Conservation (phyloP, 345 rosid species). For the Rhizophora apiculata region DNA sequence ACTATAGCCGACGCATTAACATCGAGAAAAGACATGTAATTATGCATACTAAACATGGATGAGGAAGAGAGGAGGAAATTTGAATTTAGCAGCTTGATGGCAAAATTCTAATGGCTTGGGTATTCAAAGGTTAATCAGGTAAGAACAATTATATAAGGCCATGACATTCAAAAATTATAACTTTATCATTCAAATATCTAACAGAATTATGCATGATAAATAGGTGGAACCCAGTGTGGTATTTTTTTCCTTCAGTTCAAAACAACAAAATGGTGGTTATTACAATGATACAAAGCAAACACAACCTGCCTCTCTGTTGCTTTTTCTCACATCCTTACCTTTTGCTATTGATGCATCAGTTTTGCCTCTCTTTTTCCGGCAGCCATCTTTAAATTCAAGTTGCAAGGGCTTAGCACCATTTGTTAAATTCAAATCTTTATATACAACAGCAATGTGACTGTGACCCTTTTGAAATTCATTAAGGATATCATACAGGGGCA, state of each 20-base stretch:
- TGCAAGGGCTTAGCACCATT: conserved; percentile 20
- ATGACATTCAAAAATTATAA: neutral
- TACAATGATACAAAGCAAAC: neutral
- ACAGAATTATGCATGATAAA: too few relatives aligned
- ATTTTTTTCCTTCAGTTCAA: too few relatives aligned
- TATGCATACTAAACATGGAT: neutral
- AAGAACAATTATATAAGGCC: neutral
- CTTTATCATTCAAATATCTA: neutral
- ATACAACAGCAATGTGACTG: conserved; percentile 93
- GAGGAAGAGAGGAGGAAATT: neutral
- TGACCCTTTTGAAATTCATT: conserved; percentile 97
- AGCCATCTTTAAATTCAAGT: conserved; percentile 49
- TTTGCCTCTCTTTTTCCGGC: conserved; percentile 48
- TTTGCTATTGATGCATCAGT: conserved; percentile 33
- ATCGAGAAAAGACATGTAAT: neutral
- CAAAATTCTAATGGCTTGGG: neutral
- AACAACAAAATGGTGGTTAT: too few relatives aligned
- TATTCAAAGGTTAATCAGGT: neutral
- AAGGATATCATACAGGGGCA: conserved; percentile 88
- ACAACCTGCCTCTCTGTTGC: conserved; percentile 11
- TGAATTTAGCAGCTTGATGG: neutral
- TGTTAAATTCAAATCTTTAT: conserved; percentile 53
- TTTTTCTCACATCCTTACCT: conserved; percentile 36
- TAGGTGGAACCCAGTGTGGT: too few relatives aligned
- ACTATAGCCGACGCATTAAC: neutral